Conservation (phyloP, 768 basidiomycete species). For the Sporobolomyces phaffii region DNA sequence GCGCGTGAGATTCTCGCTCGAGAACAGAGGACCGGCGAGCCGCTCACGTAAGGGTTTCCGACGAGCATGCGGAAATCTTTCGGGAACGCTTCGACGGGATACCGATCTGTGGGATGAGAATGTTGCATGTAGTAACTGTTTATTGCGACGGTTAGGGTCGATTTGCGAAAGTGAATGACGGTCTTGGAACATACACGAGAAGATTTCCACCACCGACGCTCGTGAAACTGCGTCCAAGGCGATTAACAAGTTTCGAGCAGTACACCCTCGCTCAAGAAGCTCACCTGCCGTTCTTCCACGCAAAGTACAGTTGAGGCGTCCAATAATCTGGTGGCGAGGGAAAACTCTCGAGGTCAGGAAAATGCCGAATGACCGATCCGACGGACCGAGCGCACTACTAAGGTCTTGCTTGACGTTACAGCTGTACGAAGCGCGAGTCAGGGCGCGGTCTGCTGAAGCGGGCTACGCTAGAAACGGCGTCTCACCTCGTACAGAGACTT, state of each 20-base stretch:
- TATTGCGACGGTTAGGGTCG: neutral
- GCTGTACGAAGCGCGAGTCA: neutral
- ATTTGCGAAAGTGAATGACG: no score
- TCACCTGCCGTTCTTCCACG: constrained; percentile 8
- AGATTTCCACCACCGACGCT: neutral
- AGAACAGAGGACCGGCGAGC: neutral
- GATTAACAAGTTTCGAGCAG: neutral
- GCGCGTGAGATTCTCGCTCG: no score
- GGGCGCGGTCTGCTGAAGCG: no score
- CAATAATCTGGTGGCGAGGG: constrained; percentile 15
- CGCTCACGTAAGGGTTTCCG: constrained; percentile 30
- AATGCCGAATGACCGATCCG: no score
- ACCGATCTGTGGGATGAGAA: neutral
- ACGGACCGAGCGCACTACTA: neutral
- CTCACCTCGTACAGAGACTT: constrained; percentile 6
- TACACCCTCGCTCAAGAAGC: neutral
- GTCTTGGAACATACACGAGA: neutral
- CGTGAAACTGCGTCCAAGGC: constrained; percentile 7
- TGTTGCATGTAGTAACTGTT: constrained; percentile 15
- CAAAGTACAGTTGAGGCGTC: constrained; percentile 18
- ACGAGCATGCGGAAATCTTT: constrained; percentile 32
- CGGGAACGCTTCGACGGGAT: constrained; percentile 8
- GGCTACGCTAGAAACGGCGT: neutral
- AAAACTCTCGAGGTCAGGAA: neutral
- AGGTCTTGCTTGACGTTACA: constrained; percentile 26